Conservation (phyloP, 805 yeast species). For the Cyberlindnera euphorbiae region DNA sequence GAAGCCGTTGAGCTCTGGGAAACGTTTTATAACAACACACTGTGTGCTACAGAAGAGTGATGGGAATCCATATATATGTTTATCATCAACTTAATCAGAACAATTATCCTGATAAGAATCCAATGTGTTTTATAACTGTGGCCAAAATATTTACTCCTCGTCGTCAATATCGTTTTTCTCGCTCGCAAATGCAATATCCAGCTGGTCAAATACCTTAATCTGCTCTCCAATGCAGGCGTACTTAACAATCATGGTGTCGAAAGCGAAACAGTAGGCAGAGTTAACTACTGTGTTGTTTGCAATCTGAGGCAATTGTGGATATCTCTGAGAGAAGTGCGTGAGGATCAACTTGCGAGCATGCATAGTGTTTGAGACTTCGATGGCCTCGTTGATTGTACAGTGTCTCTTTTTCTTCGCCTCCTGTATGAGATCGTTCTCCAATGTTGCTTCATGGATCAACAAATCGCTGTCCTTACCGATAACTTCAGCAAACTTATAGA, state of each 20-base stretch:
- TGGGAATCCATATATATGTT: not conserved
- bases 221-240: slow-evolving; percentile 41
- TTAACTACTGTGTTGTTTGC: slow-evolving; percentile 26
- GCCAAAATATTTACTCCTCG: slow-evolving; percentile 8
- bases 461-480: slow-evolving; percentile 68
- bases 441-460: slow-evolving; percentile 88
- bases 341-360: slow-evolving; percentile 62
- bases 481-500: slow-evolving; percentile 45
- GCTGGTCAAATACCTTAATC: slow-evolving; percentile 21
- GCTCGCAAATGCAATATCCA: slow-evolving; percentile 29
- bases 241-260: slow-evolving; percentile 58
- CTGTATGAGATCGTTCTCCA: slow-evolving; percentile 68
- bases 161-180: slow-evolving; percentile 24
- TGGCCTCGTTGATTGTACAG: slow-evolving; percentile 85
- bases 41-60: slow-evolving; percentile 15
- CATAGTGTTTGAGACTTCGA: slow-evolving; percentile 67
- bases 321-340: slow-evolving; percentile 93
- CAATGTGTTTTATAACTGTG: too few species aligned
- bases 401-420: slow-evolving; percentile 85
- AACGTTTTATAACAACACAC: slow-evolving; percentile 65
- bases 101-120: too few species aligned
- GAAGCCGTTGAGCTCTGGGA: slow-evolving; percentile 88
- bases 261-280: slow-evolving; percentile 47
- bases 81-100: not conserved
- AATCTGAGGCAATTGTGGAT: slow-evolving; percentile 50